Evolutionary conservation across 176 grass and related monocot species (phyloP).

Genomic region (Oryza punctata): DNA sequence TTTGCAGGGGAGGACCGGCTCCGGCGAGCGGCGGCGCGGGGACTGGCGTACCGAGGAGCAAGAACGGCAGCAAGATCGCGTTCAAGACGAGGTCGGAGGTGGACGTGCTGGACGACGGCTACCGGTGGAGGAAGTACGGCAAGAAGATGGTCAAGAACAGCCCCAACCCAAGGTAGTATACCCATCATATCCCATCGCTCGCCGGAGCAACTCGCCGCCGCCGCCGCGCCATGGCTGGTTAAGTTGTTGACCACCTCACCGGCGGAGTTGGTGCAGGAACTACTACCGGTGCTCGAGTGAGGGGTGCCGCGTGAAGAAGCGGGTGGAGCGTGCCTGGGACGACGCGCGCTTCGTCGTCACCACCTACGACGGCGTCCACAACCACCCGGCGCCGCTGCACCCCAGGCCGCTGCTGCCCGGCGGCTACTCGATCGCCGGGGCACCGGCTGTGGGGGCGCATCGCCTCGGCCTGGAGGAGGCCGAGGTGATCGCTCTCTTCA

Average conservation of each 20-base stretch:
- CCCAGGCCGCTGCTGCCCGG: not conserved
- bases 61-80: conserved; percentile 44
- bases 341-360: conserved; percentile 71
- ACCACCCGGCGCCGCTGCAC: conserved; percentile 44
- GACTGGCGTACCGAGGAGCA: not conserved
- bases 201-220: not conserved
- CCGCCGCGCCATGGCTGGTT: not conserved
- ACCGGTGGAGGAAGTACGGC: conserved; percentile 85
- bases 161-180: conserved; percentile 64
- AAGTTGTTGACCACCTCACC: too few species aligned
- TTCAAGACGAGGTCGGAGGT: conserved; percentile 67
- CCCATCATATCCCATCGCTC: not conserved
- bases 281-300: conserved; percentile 69
- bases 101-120: conserved; percentile 76
- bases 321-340: conserved; percentile 59
- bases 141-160: conserved; percentile 82
- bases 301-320: conserved; percentile 79
- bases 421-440: conserved; percentile 8
- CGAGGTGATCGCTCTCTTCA: not conserved
- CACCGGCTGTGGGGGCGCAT: not conserved
- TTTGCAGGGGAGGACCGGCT: not conserved
- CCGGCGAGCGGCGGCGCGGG: not conserved
- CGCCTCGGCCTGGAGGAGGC: not conserved
- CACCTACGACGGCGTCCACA: conserved; percentile 79
- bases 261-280: conserved; percentile 42